Percentiles rank a stretch among this genome's conserved stretches.
Evolutionary conservation across 768 basidiomycete species (phyloP).

Genomic region (Russula ochroleuca): DNA sequence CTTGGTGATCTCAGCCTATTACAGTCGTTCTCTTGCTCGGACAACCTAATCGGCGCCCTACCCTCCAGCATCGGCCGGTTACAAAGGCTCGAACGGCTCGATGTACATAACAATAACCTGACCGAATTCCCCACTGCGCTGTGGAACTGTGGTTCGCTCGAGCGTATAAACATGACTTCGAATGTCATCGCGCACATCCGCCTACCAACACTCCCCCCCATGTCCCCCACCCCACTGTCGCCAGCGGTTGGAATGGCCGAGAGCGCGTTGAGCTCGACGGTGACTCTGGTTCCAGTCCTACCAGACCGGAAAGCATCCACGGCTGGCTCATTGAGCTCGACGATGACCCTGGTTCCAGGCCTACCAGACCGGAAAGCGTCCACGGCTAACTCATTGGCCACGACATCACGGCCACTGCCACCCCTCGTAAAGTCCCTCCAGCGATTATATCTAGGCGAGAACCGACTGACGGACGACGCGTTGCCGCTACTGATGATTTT

Average conservation of each 20-base stretch:
- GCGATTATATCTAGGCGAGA: slow-evolving; percentile 85
- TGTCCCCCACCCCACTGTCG: slow-evolving; percentile 31
- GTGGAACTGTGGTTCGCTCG: slow-evolving; percentile 79
- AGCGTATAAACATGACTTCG: slow-evolving; percentile 78
- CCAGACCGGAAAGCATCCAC: slow-evolving; percentile 46
- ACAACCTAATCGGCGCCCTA: slow-evolving; percentile 77
- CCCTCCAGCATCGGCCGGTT: slow-evolving; percentile 75
- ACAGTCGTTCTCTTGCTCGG: slow-evolving; percentile 76
- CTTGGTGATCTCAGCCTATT: slow-evolving; percentile 71
- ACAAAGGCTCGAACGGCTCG: slow-evolving; percentile 67
- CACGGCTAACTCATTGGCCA: slow-evolving; percentile 31
- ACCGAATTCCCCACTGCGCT: slow-evolving; percentile 66
- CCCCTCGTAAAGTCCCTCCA: slow-evolving; percentile 70
- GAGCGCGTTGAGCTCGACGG: slow-evolving; percentile 20
- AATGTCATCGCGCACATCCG: slow-evolving; percentile 77
- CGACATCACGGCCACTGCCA: slow-evolving; percentile 37
- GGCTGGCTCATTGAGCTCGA: slow-evolving; percentile 33
- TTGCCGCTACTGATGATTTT: slow-evolving; percentile 72
- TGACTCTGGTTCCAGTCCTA: slow-evolving; percentile 3
- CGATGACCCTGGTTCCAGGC: slow-evolving; percentile 6
- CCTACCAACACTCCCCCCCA: slow-evolving; percentile 42
- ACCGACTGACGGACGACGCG: slow-evolving; percentile 74
- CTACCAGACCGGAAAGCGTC: slow-evolving; percentile 45
- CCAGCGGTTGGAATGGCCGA: not conserved
- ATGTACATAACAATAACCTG: slow-evolving; percentile 90